Evolutionary conservation across 495 filamentous ascomycete genomes (phyloP).

Genomic region (Sordaria brevicollis): DNA sequence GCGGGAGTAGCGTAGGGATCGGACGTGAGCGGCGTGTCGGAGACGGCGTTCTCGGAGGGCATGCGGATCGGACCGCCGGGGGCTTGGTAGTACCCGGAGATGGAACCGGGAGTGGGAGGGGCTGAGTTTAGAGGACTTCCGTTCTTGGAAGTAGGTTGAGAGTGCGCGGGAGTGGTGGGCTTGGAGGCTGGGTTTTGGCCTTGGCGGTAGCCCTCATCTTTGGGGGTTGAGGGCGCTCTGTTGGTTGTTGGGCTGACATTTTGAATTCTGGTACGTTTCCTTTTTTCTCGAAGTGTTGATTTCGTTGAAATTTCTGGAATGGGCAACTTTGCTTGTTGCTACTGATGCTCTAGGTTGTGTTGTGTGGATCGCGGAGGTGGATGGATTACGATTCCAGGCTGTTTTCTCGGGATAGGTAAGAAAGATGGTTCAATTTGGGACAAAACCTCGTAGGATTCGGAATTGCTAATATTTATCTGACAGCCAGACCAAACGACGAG

Average conservation of each 20-base stretch:
- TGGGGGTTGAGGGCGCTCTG: constrained; percentile 38
- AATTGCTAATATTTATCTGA: neutral
- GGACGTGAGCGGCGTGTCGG: constrained; percentile 11
- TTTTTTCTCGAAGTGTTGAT: neutral
- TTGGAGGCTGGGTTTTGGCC: neutral
- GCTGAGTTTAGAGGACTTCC: neutral
- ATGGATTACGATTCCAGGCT: neutral
- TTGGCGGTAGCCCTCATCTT: constrained; percentile 34
- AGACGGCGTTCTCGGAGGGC: constrained; percentile 35
- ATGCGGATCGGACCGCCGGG: neutral
- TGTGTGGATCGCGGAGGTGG: neutral
- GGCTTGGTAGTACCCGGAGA: neutral
- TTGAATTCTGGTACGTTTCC: neutral
- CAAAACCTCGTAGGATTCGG: neutral
- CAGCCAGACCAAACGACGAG: neutral
- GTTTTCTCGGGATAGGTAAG: neutral
- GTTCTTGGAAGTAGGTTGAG: constrained; percentile 29
- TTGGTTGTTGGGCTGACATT: constrained; percentile 23
- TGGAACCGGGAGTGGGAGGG: neutral
- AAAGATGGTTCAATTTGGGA: neutral
- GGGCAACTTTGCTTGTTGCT: neutral
- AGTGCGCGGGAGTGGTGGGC: constrained; percentile 31
- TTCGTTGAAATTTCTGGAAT: neutral
- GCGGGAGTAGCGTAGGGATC: neutral
- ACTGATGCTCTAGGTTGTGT: neutral